phyloP scores from a whole-genome alignment of 1,284 basidiomycete species.

The Cryptococcus jaspeensis region DNA sequence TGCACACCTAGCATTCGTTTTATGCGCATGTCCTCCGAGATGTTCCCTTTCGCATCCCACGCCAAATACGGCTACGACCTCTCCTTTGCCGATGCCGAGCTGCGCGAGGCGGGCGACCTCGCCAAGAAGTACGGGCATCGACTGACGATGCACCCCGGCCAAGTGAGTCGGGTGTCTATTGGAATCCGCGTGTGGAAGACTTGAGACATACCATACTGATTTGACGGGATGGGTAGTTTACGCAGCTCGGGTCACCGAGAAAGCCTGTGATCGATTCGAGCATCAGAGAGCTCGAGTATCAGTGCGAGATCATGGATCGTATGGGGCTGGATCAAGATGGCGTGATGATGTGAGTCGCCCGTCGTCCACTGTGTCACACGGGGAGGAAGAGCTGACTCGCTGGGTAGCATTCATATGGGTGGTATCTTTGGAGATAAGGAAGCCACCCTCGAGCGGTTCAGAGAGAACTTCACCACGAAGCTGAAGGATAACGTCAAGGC shows the following conservation, averaged over 20 bases:
- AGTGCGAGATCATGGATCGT: conserved; percentile 77
- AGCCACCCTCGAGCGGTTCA: conserved; percentile 69
- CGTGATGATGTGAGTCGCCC: conserved; percentile 43
- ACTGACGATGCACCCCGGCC: conserved; percentile 82
- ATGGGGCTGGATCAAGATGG: conserved; percentile 61
- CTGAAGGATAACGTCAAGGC: conserved; percentile 66
- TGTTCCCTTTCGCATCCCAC: conserved; percentile 92
- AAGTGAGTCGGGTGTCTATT: conserved; percentile 55
- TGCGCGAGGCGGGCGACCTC: conserved; percentile 62
- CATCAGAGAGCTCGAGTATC: conserved; percentile 76
- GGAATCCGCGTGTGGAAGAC: not conserved
- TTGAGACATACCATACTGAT: not conserved
- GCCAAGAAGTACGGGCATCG: conserved; percentile 75
- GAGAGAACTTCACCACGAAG: conserved; percentile 62
- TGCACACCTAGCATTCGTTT: conserved; percentile 59
- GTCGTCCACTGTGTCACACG: not conserved
- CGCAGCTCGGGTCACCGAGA: conserved; percentile 76
- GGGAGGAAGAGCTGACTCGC: not conserved
- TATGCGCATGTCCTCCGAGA: conserved; percentile 79
- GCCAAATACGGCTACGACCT: conserved; percentile 74
- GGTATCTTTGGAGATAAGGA: conserved; percentile 78
- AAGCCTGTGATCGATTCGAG: conserved; percentile 70
- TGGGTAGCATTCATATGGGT: conserved; percentile 53
- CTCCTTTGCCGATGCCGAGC: conserved; percentile 45
- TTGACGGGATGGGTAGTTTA: conserved; percentile 55